Base-by-base conservation (phyloP, 2,329 filamentous ascomycete genomes). In the Tolypocladium tropicale region DNA sequence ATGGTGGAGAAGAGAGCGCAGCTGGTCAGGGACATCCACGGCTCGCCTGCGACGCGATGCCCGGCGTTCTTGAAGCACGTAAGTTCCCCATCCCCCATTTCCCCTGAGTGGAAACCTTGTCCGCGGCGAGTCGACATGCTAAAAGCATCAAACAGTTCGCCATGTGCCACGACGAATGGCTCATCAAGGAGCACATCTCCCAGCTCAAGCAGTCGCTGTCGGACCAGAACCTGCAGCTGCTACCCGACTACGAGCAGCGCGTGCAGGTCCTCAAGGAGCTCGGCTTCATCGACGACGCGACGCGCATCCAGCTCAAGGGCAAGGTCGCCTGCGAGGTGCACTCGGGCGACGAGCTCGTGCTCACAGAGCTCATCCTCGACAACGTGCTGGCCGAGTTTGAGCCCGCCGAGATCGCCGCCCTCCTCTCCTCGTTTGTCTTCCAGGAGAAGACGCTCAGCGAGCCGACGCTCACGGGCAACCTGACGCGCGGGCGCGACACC, bases 311-410 rank as follows among this genome's bases (percentile, higher is more conserved):
- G 73, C 82, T 99, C 60, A 99, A 99, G 74, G 94, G 94, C 71
- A 97, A 97, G 71, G 94, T 99, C 25, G 94, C 94, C 5, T 99
- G 94, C 74, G 94, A 99, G 72, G 93, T 99, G 58, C 94, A 97
- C 72, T 96, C 93, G 0, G 92, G 92, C 21, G 93, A 97, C 68
- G 94, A 99, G 72, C 81, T 99, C 0, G 93, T 99, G 0, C 82
- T 99, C 21, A 99, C 94, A 0, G 94, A 99, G 70, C 82, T 97
- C 6, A 91, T 99, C 52, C 84, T 99, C 21, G 94, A 99, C 72
- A 99, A 99, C 65, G 90, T 96, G 2, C 84, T 99, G 3, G 92
- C 93, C 53, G 89, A 95, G 59, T 96, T 94, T 70, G 93, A 96
- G 65, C 91, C 93, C 1, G 91, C 95, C 62, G 94, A 99, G 72